phyloP scores from a whole-genome alignment of 1,284 basidiomycete genomes.

The Rhodotorula mucilaginosa region DNA sequence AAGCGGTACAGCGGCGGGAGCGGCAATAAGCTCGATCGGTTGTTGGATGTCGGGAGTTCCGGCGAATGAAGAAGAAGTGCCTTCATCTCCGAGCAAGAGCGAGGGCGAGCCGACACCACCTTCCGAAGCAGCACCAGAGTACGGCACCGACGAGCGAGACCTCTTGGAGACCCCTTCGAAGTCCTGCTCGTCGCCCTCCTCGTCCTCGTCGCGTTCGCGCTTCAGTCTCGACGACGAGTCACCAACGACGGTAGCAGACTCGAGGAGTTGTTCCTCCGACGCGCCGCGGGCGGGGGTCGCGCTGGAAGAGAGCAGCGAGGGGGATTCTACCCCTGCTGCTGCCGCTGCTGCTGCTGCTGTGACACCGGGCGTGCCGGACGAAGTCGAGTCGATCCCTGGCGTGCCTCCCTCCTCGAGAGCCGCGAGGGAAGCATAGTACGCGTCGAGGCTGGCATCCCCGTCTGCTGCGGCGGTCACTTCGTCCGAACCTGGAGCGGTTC shows the following conservation, averaged over 20 bases:
- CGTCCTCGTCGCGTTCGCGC: background rate
- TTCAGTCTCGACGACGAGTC: background rate
- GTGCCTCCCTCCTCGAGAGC: background rate
- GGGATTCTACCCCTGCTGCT: background rate
- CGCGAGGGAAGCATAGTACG: constrained; percentile 41
- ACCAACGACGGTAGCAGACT: background rate
- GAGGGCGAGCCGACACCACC: background rate
- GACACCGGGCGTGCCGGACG: background rate
- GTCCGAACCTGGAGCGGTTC: background rate
- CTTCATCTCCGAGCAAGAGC: too few relatives aligned
- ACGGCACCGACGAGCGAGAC: background rate
- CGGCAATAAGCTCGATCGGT: too few relatives aligned
- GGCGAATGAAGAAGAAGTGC: too few relatives aligned
- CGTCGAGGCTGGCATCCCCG: constrained; percentile 37
- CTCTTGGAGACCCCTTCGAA: background rate
- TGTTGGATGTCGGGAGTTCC: too few relatives aligned
- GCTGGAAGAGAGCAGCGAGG: background rate
- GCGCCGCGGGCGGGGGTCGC: constrained; percentile 4
- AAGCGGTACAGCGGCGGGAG: too few relatives aligned
- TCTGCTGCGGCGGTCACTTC: background rate
- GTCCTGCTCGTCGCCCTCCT: background rate
- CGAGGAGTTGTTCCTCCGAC: background rate
- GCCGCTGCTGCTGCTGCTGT: background rate
- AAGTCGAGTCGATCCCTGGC: background rate
- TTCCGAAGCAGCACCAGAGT: background rate